Base-by-base conservation (phyloP, 108 stramenopile species). In the Fistulifera pelliculosa region DNA sequence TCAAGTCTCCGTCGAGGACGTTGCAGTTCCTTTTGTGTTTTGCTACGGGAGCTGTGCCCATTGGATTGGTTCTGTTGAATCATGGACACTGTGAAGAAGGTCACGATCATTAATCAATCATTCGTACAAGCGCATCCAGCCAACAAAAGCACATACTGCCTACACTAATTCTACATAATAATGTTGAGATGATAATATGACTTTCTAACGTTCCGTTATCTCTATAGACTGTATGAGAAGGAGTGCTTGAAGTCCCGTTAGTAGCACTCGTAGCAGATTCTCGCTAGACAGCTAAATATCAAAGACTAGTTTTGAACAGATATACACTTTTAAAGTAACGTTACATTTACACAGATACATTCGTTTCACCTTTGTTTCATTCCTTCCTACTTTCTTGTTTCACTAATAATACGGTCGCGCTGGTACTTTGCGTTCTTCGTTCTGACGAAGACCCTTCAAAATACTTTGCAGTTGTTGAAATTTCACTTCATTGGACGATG, bases 11-110 rank as follows among this genome's bases (percentile, higher is more conserved):
- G 7, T 16, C 12, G 25, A 71, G 78, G 38, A 49, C 64, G 14
- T 39, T 55, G 1, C 18, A 62, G 49, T 60, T 71, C 10, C 53
- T 91, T 14, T 25, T 73, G 31, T 65, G 47, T 25, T 81, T 87
- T 56, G 62, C 68, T 38, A 11, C 84, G 48, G 92, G 92, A 15
- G 70, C 73, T 1, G 47, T 90, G 40, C 71, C 77, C 17, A 88
- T 94, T 65, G 88, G 86, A 26, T 66, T 94, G 28, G 67, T 90
- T 42, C 69, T 94, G 5, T 45, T 94, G 52, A 79, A 94, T 56
- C 92, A 94, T 58, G 58, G 78, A 21, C 92, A 94, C 66, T 94
- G 92, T 63, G 67, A 61, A 45, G 54, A 17, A 23, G 23, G 38
- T 4, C 28, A 40, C 41, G 38, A 55, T 55, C 19, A 55, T 39